Evolutionary conservation across 108 stramenopile species (phyloP), one percentile per base, ranked within the genome.

Genomic region (Stephanodiscus minutulus): DNA sequence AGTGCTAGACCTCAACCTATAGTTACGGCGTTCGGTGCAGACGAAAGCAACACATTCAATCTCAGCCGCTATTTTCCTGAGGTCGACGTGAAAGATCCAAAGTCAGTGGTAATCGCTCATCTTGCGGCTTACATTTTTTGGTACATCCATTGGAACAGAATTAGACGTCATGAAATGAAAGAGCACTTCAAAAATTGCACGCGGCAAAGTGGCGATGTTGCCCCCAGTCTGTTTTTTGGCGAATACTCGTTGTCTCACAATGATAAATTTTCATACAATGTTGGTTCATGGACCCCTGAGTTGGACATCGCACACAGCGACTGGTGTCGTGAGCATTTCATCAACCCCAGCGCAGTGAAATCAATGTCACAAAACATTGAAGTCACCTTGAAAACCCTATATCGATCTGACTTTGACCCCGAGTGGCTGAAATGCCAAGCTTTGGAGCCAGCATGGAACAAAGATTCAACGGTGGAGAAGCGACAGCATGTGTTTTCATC

Each of bases 291-390:
- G 85, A 81, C 79, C 6, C 47, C n/a, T n/a, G 66, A 75, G 25
- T 28, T 83, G 52, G 79, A 86, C 29, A 43, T 58, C 18, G 71
- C 35, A 2, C 85, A 86, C 62, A 72, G 43, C 33, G 43, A 86
- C 12, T 86, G 82, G 82, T 86, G 85, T 35, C 31, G 68, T 7
- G 57, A 61, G 9, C 69, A 77, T 68, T 70, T 63, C 22, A 86
- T 86, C 61, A 86, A 83, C 57, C 79, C 85, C 3, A 83, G 69
- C 18, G 66, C 66, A 37, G 85, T 86, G 27, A 76, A 80, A 31
- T 21, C 62, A 15, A 72, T 86, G 18, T 25, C 61, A 15, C 65
- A 85, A 31, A 37, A 62, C 39, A 67, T 83, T 3, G 73, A 69
- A n/a, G 63, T 52, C 37, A 49, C 77, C 11, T 61, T 83, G 70